phyloP scores from a whole-genome alignment of 441 rosid genomes.

The Arabidopsis lyrata region DNA sequence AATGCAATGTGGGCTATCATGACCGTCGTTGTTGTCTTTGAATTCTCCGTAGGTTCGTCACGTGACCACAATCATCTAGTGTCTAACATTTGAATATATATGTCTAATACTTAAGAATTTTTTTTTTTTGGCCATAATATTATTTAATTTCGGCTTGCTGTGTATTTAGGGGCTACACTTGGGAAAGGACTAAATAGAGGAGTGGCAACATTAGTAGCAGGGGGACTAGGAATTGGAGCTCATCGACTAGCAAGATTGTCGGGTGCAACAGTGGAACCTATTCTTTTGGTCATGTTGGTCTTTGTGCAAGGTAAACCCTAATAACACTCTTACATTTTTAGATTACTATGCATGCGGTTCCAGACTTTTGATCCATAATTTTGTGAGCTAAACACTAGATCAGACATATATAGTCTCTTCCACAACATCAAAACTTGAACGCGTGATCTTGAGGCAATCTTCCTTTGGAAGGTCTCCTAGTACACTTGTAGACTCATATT shows the following conservation, averaged over 20 bases:
- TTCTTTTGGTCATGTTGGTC: conserved; percentile 62
- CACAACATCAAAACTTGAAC: not conserved
- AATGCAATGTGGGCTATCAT: conserved; percentile 87
- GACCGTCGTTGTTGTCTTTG: conserved; percentile 88
- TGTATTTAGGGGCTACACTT: conserved; percentile 69
- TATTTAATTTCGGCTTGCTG: not conserved
- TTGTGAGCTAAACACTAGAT: not conserved
- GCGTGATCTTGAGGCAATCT: not conserved
- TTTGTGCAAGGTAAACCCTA: conserved; percentile 55
- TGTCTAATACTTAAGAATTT: not conserved
- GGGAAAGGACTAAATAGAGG: conserved; percentile 75
- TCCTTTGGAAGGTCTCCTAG: not conserved
- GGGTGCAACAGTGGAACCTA: conserved; percentile 65
- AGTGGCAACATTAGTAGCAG: conserved; percentile 69
- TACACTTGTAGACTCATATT: not conserved
- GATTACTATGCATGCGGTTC: not conserved
- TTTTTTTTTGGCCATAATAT: too few species aligned
- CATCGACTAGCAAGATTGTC: conserved; percentile 62
- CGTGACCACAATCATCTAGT: not conserved
- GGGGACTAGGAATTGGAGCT: conserved; percentile 71
- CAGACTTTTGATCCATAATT: not conserved
- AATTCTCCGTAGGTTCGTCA: conserved; percentile 72
- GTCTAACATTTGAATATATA: too few species aligned
- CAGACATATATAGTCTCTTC: not conserved
- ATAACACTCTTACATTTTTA: not conserved